Percentiles rank a stretch among this genome's conserved stretches.
Conservation (phyloP, 2,329 filamentous ascomycete species). For the Hymenoscyphus linearis region DNA sequence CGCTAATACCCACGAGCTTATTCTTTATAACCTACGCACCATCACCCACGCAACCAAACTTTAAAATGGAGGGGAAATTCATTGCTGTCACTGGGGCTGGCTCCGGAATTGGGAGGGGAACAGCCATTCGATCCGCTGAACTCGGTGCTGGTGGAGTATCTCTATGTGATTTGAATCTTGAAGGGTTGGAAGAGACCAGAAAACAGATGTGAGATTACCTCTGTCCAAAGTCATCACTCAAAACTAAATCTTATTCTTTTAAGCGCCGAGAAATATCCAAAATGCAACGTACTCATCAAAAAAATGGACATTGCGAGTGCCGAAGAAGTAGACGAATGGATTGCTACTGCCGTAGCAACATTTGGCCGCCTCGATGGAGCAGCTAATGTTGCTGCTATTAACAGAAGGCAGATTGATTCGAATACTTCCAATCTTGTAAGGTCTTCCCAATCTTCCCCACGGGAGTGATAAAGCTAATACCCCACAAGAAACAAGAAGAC, state of each 20-base stretch:
- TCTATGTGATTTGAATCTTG: constrained; percentile 12
- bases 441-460: background rate
- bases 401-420: constrained; percentile 9
- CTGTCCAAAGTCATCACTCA: background rate
- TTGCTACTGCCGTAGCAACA: constrained; percentile 26
- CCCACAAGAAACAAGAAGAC: constrained; percentile 23
- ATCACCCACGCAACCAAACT: background rate
- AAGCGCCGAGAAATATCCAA: constrained; percentile 5
- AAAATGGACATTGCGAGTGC: constrained; percentile 28
- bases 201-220: constrained; percentile 3
- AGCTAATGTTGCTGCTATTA: constrained; percentile 21
- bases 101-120: constrained; percentile 13
- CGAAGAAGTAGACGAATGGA: constrained; percentile 32
- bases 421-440: constrained; percentile 21
- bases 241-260: background rate
- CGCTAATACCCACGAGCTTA: too few relatives aligned
- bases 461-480: background rate
- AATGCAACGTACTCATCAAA: constrained; percentile 6
- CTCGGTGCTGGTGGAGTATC: constrained; percentile 10
- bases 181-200: constrained; percentile 3
- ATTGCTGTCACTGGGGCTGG: constrained; percentile 12
- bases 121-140: constrained; percentile 12
- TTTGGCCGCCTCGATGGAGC: constrained; percentile 36
- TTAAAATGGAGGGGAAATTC: constrained; percentile 10
- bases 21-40: background rate